phyloP scores from a whole-genome alignment of 1,139 yeast species.

The Saccharomyces hybrid region DNA sequence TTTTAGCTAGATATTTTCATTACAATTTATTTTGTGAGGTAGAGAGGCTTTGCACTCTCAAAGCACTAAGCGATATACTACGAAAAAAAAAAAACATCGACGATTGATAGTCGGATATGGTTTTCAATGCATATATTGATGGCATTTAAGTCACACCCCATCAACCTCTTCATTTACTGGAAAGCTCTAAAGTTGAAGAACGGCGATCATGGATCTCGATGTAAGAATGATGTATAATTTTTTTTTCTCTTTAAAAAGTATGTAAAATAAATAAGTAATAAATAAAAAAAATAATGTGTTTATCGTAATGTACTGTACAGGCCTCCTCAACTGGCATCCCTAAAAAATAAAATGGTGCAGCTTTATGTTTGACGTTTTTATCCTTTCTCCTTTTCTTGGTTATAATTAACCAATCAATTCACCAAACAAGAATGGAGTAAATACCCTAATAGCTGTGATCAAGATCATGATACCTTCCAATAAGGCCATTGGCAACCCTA shows the following conservation, averaged over 20 bases:
- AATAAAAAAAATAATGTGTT: not conserved
- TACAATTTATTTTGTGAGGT: not conserved
- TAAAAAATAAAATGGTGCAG: not conserved
- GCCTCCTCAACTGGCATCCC: not conserved
- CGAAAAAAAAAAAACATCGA: not conserved
- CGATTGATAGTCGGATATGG: not conserved
- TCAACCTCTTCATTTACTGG: not conserved
- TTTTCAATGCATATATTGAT: not conserved
- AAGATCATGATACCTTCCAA: conserved; percentile 62
- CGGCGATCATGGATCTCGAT: not conserved
- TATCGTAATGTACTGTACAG: not conserved
- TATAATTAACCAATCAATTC: conserved; percentile 33
- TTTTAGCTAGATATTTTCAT: not conserved
- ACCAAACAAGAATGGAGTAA: conserved; percentile 59
- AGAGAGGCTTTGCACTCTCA: not conserved
- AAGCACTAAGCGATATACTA: not conserved
- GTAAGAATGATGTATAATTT: not conserved
- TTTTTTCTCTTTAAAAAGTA: not conserved
- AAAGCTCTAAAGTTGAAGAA: too few relatives aligned
- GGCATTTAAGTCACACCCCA: too few relatives aligned
- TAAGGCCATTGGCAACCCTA: conserved; percentile 67
- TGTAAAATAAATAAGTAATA: not conserved
- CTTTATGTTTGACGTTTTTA: not conserved
- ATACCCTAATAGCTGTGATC: conserved; percentile 67
- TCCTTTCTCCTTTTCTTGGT: not conserved